Evolutionary conservation across 352 stramenopile species (phyloP).

Genomic region (Aphanomyces euteiches): DNA sequence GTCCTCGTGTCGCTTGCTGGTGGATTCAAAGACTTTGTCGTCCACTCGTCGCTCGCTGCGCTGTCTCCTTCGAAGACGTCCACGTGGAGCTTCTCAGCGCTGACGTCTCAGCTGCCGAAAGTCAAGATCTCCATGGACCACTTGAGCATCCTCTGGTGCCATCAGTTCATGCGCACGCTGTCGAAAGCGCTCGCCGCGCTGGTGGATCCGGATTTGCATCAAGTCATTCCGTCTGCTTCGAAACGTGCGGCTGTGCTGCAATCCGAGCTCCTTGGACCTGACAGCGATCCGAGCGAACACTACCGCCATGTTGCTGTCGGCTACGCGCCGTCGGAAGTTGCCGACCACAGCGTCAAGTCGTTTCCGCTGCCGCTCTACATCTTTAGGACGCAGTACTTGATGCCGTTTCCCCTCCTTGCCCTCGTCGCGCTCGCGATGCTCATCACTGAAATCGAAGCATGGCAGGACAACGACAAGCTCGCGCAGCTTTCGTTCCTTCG

Average conservation of each 20-base stretch:
- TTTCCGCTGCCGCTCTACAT: slow-evolving; percentile 48
- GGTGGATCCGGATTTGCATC: slow-evolving; percentile 46
- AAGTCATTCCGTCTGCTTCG: slow-evolving; percentile 43
- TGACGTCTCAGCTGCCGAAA: slow-evolving; percentile 58
- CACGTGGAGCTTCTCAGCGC: slow-evolving; percentile 40
- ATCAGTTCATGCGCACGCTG: slow-evolving; percentile 67
- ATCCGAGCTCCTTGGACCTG: slow-evolving; percentile 40
- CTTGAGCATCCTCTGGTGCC: slow-evolving; percentile 80
- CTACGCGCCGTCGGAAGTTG: slow-evolving; percentile 46
- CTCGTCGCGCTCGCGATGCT: slow-evolving; percentile 62
- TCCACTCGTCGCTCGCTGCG: slow-evolving; percentile 51
- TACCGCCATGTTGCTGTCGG: slow-evolving; percentile 50
- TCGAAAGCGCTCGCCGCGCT: slow-evolving; percentile 58
- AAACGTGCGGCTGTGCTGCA: slow-evolving; percentile 47
- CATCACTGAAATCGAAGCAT: slow-evolving; percentile 55
- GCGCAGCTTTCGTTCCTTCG: slow-evolving; percentile 55
- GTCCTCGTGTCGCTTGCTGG: slow-evolving; percentile 71
- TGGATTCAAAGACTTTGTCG: slow-evolving; percentile 72
- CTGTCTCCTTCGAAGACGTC: slow-evolving; percentile 39
- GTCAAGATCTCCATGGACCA: slow-evolving; percentile 72
- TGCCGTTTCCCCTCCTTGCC: slow-evolving; percentile 61
- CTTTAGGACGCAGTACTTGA: slow-evolving; percentile 45
- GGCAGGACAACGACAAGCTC: slow-evolving; percentile 46
- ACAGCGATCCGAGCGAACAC: slow-evolving; percentile 30
- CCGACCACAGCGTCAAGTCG: slow-evolving; percentile 43